Evolutionary conservation across 2,329 filamentous ascomycete genomes (phyloP).

Genomic region (Pestalotiopsis sp.): DNA sequence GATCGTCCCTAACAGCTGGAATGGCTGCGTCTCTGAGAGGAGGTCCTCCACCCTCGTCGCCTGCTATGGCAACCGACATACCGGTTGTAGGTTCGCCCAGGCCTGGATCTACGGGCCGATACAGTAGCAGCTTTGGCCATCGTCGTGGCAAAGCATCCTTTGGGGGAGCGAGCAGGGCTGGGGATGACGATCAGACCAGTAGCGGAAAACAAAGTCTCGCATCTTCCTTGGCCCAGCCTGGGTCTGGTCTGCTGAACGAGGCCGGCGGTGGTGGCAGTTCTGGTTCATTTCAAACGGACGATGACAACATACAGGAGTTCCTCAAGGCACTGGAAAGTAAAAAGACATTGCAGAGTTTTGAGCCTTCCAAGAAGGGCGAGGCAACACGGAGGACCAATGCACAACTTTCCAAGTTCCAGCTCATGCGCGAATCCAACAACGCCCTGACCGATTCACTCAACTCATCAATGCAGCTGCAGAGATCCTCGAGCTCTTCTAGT

Average conservation of each 20-base stretch:
- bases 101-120: slow-evolving; percentile 76
- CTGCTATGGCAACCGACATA: slow-evolving; percentile 44
- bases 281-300: slow-evolving; percentile 73
- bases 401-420: slow-evolving; percentile 82
- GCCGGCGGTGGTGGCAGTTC: slow-evolving; percentile 68
- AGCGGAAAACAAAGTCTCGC: slow-evolving; percentile 80
- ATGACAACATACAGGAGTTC: slow-evolving; percentile 93
- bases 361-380: slow-evolving; percentile 67
- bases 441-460: slow-evolving; percentile 91
- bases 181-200: slow-evolving; percentile 74
- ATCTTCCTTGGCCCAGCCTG: slow-evolving; percentile 72
- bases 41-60: slow-evolving; percentile 60
- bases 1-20: slow-evolving; percentile 73
- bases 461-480: slow-evolving; percentile 82
- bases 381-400: slow-evolving; percentile 76
- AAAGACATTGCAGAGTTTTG: slow-evolving; percentile 83
- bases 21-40: slow-evolving; percentile 75
- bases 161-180: slow-evolving; percentile 68
- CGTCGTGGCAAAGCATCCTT: slow-evolving; percentile 78
- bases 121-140: slow-evolving; percentile 93
- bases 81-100: slow-evolving; percentile 78
- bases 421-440: slow-evolving; percentile 87
- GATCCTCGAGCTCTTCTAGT: slow-evolving; percentile 76
- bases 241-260: slow-evolving; percentile 79
- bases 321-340: slow-evolving; percentile 85